phyloP scores from a whole-genome alignment of 495 filamentous ascomycete species.

The Hypoxylon rickii region DNA sequence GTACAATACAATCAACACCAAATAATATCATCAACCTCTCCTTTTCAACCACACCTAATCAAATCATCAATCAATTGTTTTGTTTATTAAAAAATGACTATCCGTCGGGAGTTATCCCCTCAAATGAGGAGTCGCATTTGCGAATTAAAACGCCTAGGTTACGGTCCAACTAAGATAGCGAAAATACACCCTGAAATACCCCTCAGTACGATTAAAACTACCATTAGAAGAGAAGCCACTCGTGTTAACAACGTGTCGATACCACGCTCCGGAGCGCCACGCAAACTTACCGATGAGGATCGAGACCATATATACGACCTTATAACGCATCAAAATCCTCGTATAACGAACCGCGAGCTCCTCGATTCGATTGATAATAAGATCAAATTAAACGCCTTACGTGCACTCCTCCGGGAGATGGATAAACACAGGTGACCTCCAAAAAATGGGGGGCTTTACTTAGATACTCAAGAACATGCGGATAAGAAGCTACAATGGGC shows the following conservation, averaged over 20 bases:
- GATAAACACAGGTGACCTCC: not conserved
- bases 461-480: too few relatives aligned
- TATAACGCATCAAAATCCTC: not conserved
- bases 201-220: not conserved
- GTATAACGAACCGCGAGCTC: not conserved
- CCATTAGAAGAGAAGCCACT: not conserved
- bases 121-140: not conserved
- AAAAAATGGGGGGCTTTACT: too few relatives aligned
- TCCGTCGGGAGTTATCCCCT: not conserved
- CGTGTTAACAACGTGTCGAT: not conserved
- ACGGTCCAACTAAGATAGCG: not conserved
- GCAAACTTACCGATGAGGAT: not conserved
- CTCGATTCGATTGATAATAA: not conserved
- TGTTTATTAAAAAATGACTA: too few relatives aligned
- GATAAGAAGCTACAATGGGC: too few relatives aligned
- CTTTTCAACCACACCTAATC: too few relatives aligned
- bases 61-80: too few relatives aligned
- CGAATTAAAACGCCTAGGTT: not conserved
- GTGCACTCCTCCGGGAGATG: not conserved
- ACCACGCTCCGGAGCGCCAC: not conserved
- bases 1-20: too few relatives aligned
- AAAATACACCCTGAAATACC: not conserved
- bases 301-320: not conserved
- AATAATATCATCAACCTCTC: too few relatives aligned
- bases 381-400: not conserved